Evolutionary conservation across 441 rosid species (phyloP).

Genomic region (Croton laevigatus): DNA sequence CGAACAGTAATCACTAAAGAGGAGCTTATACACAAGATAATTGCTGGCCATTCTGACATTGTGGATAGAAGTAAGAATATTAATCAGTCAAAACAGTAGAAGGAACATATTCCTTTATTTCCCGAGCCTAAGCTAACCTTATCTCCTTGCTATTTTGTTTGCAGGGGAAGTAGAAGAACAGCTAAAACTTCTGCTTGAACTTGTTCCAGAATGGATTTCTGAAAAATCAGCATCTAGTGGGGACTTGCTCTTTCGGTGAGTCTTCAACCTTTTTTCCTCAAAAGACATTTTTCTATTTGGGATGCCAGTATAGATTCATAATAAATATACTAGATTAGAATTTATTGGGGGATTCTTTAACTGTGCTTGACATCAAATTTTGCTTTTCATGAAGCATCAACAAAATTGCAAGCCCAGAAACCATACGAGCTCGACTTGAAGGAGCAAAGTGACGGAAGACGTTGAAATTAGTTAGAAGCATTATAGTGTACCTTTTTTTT

Average conservation of each 20-base stretch:
- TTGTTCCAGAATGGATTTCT: conserved; percentile 85
- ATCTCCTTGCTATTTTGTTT: conserved; percentile 17
- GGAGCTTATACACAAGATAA: conserved; percentile 74
- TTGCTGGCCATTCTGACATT: conserved; percentile 56
- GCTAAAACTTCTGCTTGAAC: conserved; percentile 56
- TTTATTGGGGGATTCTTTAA: background rate
- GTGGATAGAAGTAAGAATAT: conserved; percentile 64
- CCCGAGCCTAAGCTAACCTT: conserved; percentile 15
- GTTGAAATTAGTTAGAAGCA: conserved; percentile 16
- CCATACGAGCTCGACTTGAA: conserved; percentile 43
- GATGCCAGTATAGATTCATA: background rate
- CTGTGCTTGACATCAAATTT: conserved; percentile 3
- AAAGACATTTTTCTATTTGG: background rate
- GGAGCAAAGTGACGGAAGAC: conserved; percentile 40
- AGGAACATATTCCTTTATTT: background rate
- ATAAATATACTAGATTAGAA: background rate
- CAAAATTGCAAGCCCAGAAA: conserved; percentile 40
- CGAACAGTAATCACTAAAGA: conserved; percentile 75
- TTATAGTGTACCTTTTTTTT: background rate
- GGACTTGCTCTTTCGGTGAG: conserved; percentile 76
- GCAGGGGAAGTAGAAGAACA: conserved; percentile 86
- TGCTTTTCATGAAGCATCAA: conserved; percentile 46
- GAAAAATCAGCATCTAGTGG: conserved; percentile 63
- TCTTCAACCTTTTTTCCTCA: background rate
- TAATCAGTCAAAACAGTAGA: background rate